Percentiles rank a stretch among this genome's conserved stretches.
Evolutionary conservation across 2,329 filamentous ascomycete genomes (phyloP).

Genomic region (Alternaria gansuensis): DNA sequence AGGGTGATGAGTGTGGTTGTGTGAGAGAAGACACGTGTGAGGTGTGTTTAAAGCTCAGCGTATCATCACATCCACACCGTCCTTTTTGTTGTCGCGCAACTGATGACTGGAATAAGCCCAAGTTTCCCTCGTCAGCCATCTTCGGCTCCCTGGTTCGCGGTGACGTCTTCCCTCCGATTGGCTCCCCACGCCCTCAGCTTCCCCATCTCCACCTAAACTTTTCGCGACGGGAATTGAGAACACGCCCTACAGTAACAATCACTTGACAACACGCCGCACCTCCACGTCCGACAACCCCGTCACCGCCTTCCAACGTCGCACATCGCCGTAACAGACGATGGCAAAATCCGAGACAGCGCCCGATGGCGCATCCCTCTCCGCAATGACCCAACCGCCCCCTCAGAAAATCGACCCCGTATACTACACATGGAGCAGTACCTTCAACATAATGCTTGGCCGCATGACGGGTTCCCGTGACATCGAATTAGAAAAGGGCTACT

Average conservation of each 20-base stretch:
- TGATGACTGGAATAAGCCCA: conserved; percentile 32
- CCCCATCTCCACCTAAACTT: conserved; percentile 25
- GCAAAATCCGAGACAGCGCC: conserved; percentile 39
- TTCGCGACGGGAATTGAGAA: conserved; percentile 31
- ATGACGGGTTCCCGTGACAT: conserved; percentile 45
- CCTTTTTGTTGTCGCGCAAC: conserved; percentile 11
- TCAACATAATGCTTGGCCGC: conserved; percentile 78
- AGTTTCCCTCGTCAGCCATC: conserved; percentile 26
- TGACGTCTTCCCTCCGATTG: conserved; percentile 36
- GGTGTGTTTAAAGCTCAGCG: background rate
- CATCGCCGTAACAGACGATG: conserved; percentile 28
- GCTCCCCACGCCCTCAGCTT: conserved; percentile 27
- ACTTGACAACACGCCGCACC: conserved; percentile 17
- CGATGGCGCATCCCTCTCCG: conserved; percentile 40
- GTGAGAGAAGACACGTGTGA: background rate
- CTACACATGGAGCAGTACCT: conserved; percentile 81
- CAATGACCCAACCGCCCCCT: conserved; percentile 30
- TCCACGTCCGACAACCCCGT: background rate
- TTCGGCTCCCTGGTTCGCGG: conserved; percentile 22
- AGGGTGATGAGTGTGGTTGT: background rate
- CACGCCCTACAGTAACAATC: conserved; percentile 23
- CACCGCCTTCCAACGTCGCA: background rate
- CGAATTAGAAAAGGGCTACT: conserved; percentile 67
- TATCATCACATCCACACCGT: background rate
- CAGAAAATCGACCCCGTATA: conserved; percentile 50